Evolutionary conservation across 192 early-diverging fungal species (phyloP), one percentile per base, ranked within the genome.

Genomic region (Phycomyces blakesleeanus): DNA sequence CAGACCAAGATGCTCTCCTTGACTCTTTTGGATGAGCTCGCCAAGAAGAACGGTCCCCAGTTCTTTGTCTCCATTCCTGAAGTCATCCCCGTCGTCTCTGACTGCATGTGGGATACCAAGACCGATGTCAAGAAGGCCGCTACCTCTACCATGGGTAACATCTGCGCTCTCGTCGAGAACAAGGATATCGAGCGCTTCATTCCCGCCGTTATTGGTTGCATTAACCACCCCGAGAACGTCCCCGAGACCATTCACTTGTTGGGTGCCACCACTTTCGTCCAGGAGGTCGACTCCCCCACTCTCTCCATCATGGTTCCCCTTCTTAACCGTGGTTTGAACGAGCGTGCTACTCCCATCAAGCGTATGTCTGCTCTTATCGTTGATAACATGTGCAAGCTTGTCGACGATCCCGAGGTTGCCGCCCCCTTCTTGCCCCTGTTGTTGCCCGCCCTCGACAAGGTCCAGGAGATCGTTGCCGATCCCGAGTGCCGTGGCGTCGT

Each of bases 351-450:
- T 57, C 78, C 86, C 57, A 85, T 91, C 61, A 78, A 87, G 59
- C 89, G 91, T 78, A 85, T 87, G 74, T 80, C 84, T 63, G 83
- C 85, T 50, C 83, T 93, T 67, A 91, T 93, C 71, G 89, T 93
- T 67, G 89, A 91, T 79, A 93, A 93, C 85, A 93, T 93, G 91
- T 91, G 87, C 77, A 93, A 91, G 77, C 80, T 93, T 41, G 89
- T 93, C 61, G 89, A 91, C 76, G 83, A 91, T 81, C 89, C 91
- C 51, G 79, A 83, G 66, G 86, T 88, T 63, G 88, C 88, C 56
- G 79, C 82, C 63, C 89, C 87, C 66, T 93, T 93, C 85, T 73
- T 93, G 67, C 88, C 88, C 41, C 74, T 81, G 63, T 79, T 93
- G 57, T 76, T 91, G 56, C 91, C 91, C 53, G 86, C 82, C 74